Evolutionary conservation across 352 stramenopile genomes (phyloP), one percentile per base, ranked within the genome.

Genomic region (Phytophthora litchii): DNA sequence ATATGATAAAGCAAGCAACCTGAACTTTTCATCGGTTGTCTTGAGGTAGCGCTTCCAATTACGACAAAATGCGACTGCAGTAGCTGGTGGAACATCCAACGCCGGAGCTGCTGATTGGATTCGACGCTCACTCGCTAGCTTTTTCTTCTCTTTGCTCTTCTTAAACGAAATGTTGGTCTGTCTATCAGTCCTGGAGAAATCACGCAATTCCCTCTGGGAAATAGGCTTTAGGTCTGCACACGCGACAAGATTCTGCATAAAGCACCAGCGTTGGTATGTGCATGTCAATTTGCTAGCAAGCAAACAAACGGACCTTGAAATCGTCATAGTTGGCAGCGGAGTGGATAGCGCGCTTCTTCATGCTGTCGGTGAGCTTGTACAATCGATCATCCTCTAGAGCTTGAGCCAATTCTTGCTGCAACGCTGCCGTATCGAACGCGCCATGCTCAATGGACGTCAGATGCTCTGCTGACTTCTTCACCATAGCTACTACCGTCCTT

Each of bases 311-410:
- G 19, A 92, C 86, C 67, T 89, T 91, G 64, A 95, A 94, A 49
- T 95, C 87, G 52, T 95, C 83, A 62, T 94, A 95, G 72, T 65
- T 94, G 4, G 72, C 63, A 2, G 87, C 85, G 0, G 83, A 92
- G 60, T 93, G 85, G 59, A 94, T 95, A 42, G 87, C 87, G 4
- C 85, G 87, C 61, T 95, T 95, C 67, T 95, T 95, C 79, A 91
- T 91, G 40, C 58, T 80, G 66, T 95, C 87, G 0, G 87, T 95
- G 34, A 86, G 71, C 54, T 91, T 92, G 66, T 95, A 95, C 19
- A 89, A 51, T 37, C 87, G 83, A 37, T 94, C 85, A 16, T 91
- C 83, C 45, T 95, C 83, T 2, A 95, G 70, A 36, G 87, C 81
- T 47, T 78, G 67, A 0, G 70, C 73, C 27, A 95, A 48, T 56